These are phyloP conservation scores for Falciphora oryzae DNA, from an alignment of 2,329 filamentous ascomycete genomes.

Conservation along the genomic window DNA sequence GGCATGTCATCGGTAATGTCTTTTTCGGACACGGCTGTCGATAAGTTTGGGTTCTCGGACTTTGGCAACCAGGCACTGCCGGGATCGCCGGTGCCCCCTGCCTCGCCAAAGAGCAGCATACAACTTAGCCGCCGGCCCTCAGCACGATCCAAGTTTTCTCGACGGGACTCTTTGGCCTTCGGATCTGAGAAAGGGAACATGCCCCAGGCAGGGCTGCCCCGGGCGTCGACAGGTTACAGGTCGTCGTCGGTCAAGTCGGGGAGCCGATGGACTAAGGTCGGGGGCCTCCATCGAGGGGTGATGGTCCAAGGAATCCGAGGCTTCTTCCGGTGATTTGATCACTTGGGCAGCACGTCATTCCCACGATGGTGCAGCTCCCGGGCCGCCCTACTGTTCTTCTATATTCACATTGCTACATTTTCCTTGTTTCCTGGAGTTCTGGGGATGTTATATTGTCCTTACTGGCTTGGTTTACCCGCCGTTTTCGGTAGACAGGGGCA, in stretches of 20 bases:
- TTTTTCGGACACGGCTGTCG: slow-evolving; percentile 5
- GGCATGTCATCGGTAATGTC: background rate
- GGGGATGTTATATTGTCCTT: too few species aligned
- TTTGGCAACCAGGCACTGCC: background rate
- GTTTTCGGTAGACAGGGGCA: too few species aligned
- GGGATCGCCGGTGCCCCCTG: slow-evolving; percentile 12
- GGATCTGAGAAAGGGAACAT: slow-evolving; percentile 24
- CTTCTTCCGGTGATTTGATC: slow-evolving; percentile 33
- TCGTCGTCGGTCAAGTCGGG: slow-evolving; percentile 22
- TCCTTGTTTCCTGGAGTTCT: too few species aligned
- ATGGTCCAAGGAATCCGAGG: slow-evolving; percentile 36
- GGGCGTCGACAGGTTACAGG: slow-evolving; percentile 8
- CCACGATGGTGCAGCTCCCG: too few species aligned
- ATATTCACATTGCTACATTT: too few species aligned
- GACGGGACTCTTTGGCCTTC: slow-evolving; percentile 9
- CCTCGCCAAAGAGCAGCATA: slow-evolving; percentile 20
- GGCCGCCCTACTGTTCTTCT: too few species aligned
- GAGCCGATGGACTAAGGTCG: slow-evolving; percentile 31
- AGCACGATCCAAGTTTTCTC: background rate
- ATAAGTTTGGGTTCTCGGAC: background rate
- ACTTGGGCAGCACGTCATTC: too few species aligned
- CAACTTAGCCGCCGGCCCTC: slow-evolving; percentile 7
- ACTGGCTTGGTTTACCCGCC: too few species aligned
- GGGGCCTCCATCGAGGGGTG: slow-evolving; percentile 30
- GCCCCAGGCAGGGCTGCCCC: slow-evolving; percentile 13